Percentiles rank a stretch among this genome's conserved stretches.
phyloP scores from a whole-genome alignment of 805 yeast species.

The Kazachstania martiniae region DNA sequence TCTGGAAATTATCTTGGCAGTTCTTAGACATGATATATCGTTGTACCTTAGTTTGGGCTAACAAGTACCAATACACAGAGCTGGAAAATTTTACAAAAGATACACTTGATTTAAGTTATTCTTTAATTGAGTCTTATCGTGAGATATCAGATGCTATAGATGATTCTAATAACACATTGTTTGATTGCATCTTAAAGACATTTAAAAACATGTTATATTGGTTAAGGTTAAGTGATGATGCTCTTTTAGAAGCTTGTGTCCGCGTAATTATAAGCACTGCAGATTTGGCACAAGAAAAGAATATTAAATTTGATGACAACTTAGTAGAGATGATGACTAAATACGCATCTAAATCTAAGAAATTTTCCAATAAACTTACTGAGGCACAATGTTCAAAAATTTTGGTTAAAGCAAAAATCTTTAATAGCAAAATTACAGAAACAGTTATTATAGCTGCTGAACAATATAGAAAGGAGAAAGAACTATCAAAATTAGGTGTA shows the following conservation, averaged over 20 bases:
- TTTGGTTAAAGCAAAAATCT: slow-evolving; percentile 45
- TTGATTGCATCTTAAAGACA: slow-evolving; percentile 47
- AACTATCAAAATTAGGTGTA: slow-evolving; percentile 6
- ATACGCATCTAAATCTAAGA: slow-evolving; percentile 55
- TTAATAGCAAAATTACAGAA: slow-evolving; percentile 46
- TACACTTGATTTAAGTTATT: slow-evolving; percentile 65
- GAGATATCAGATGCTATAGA: slow-evolving; percentile 32
- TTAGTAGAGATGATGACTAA: slow-evolving; percentile 48
- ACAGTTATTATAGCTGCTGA: slow-evolving; percentile 36
- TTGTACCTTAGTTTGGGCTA: slow-evolving; percentile 69
- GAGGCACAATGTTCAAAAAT: slow-evolving; percentile 57
- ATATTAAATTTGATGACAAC: slow-evolving; percentile 39
- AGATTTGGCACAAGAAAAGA: slow-evolving; percentile 48
- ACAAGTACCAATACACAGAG: slow-evolving; percentile 40
- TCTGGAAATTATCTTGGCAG: slow-evolving; percentile 71
- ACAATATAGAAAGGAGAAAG: slow-evolving; percentile 26
- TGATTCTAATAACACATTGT: slow-evolving; percentile 30
- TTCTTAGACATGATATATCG: slow-evolving; percentile 59
- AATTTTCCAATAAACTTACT: slow-evolving; percentile 57
- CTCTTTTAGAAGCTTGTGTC: slow-evolving; percentile 58
- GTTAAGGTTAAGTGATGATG: slow-evolving; percentile 73
- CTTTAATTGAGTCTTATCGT: slow-evolving; percentile 54
- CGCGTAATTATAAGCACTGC: slow-evolving; percentile 54
- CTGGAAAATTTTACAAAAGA: slow-evolving; percentile 80
- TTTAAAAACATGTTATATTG: slow-evolving; percentile 63